Conservation (phyloP, 2,329 filamentous ascomycete genomes). For the Fusarium sp. region DNA sequence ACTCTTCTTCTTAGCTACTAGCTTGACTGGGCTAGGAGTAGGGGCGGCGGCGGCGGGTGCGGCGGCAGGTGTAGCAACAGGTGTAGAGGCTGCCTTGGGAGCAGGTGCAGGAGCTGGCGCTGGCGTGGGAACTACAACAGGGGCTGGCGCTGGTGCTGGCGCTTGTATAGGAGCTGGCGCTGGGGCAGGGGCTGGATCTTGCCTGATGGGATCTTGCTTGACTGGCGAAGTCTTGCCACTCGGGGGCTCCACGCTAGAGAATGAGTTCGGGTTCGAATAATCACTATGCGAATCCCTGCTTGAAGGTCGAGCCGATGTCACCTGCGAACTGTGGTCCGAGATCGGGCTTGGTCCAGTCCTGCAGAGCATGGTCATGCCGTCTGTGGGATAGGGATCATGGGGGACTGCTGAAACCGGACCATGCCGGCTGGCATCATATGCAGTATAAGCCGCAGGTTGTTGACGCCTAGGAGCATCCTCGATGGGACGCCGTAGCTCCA, state of each 20-base stretch:
- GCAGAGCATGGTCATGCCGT: constrained; percentile 98
- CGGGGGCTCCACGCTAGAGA: constrained; percentile 84
- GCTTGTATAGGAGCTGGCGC: background rate
- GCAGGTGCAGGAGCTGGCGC: background rate
- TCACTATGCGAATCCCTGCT: constrained; percentile 93
- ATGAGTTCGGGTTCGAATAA: constrained; percentile 87
- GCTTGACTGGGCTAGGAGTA: constrained; percentile 67
- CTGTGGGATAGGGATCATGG: constrained; percentile 92
- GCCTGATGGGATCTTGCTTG: constrained; percentile 66
- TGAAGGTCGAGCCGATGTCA: constrained; percentile 75
- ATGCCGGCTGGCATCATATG: constrained; percentile 64
- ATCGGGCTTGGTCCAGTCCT: constrained; percentile 76
- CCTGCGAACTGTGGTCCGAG: constrained; percentile 64
- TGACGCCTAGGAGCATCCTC: constrained; percentile 44
- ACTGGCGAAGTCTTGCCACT: constrained; percentile 79
- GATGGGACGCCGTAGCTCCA: constrained; percentile 42
- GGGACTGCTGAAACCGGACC: constrained; percentile 76
- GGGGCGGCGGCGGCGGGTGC: background rate
- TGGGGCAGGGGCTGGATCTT: constrained; percentile 9
- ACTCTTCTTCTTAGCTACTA: constrained; percentile 76
- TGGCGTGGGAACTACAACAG: background rate
- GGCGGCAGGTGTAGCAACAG: background rate
- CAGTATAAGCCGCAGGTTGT: constrained; percentile 34
- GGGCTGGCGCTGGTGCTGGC: background rate
- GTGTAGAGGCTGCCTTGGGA: background rate